Conservation (phyloP, 2,329 filamentous ascomycete species). For the Cladosporium austrohemisphaericum region DNA sequence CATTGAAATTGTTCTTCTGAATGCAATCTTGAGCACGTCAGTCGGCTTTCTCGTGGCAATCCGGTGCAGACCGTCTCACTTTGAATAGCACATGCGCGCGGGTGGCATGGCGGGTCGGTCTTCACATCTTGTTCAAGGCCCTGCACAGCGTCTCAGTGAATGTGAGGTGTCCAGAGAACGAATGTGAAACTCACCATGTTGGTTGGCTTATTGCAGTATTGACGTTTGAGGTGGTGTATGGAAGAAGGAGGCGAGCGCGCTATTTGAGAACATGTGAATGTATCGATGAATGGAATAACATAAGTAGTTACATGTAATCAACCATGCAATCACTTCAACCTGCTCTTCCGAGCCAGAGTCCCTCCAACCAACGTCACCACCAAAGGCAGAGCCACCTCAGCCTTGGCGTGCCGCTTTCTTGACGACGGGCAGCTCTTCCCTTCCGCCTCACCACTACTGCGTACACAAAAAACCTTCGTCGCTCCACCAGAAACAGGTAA, state of each 20-base stretch:
- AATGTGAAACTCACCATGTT: slow-evolving; percentile 1
- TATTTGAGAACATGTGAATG: no score
- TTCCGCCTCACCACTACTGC: neutral
- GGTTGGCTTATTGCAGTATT: neutral
- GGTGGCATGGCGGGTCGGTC: slow-evolving; percentile 76
- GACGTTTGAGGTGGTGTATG: no score
- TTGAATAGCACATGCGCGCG: slow-evolving; percentile 88
- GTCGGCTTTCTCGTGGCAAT: neutral
- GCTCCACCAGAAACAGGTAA: neutral
- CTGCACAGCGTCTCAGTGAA: neutral
- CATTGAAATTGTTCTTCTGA: slow-evolving; percentile 77
- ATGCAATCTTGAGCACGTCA: slow-evolving; percentile 54
- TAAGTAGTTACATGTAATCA: no score
- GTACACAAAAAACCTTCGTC: no score
- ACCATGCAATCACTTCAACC: no score
- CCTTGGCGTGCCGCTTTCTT: neutral
- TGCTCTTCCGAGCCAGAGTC: neutral
- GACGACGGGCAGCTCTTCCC: neutral
- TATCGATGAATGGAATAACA: no score
- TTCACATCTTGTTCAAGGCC: slow-evolving; percentile 64
- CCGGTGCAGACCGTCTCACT: slow-evolving; percentile 46
- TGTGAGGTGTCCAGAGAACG: neutral
- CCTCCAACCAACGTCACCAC: slow-evolving; percentile 4
- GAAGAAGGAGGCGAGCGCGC: no score
- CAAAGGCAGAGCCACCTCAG: neutral